A percentile compares a stretch with the other conserved stretches of the same genome.
Evolutionary conservation across 495 filamentous ascomycete genomes (phyloP).

Genomic region (Lichina pygmaea): DNA sequence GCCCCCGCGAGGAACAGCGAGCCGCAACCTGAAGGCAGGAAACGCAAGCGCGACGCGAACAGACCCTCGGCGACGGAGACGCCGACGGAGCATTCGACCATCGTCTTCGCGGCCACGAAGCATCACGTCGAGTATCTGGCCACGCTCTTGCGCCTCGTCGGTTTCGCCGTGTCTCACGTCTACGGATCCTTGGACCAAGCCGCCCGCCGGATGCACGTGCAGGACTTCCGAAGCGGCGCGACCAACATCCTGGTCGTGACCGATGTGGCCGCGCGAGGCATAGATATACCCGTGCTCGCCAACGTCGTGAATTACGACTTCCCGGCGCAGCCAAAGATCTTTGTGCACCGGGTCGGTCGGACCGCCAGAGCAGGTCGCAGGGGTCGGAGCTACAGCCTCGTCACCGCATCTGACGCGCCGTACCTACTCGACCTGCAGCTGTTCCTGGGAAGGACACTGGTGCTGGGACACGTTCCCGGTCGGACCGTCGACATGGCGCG

Average conservation of each 20-base stretch:
- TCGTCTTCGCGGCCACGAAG: conserved; percentile 82
- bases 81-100: conserved; percentile 60
- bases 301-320: conserved; percentile 99
- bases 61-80: conserved; percentile 21
- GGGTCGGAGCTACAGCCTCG: conserved; percentile 86
- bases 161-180: conserved; percentile 71
- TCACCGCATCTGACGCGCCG: conserved; percentile 58
- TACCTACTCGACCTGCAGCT: conserved; percentile 90
- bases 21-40: conserved; percentile 10
- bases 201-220: conserved; percentile 70
- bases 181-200: conserved; percentile 88
- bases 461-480: conserved; percentile 30
- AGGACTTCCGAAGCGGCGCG: conserved; percentile 57
- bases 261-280: conserved; percentile 87
- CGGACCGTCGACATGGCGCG: conserved; percentile 39
- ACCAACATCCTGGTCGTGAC: conserved; percentile 91
- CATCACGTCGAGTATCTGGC: conserved; percentile 94
- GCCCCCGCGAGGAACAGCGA: conserved; percentile 13
- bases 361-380: conserved; percentile 77
- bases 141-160: conserved; percentile 38
- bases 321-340: conserved; percentile 86
- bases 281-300: conserved; percentile 85
- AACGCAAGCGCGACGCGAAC: conserved; percentile 20
- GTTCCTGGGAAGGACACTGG: conserved; percentile 58
- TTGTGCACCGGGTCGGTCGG: conserved; percentile 84